These are phyloP conservation scores for Trametes sp. DNA, from an alignment of 1,284 basidiomycete species.

Conservation along the genomic window DNA sequence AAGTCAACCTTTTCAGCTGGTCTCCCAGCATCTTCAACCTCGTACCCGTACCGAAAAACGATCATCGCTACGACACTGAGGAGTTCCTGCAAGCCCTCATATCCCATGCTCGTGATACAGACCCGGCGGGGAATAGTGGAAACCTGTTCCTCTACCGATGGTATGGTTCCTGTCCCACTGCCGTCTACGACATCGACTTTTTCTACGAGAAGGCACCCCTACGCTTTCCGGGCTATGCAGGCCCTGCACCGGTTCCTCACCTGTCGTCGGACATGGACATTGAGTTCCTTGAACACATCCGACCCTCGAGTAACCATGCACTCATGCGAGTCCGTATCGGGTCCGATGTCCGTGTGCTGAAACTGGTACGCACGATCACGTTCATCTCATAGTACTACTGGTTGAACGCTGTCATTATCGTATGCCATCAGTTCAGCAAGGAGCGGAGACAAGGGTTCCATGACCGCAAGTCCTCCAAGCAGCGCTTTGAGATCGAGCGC, in stretches of 20 bases:
- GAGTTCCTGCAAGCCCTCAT: neutral
- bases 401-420: neutral
- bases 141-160: neutral
- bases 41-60: neutral
- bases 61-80: neutral
- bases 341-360: neutral
- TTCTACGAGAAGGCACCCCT: neutral
- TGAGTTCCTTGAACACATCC: neutral
- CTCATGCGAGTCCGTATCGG: neutral
- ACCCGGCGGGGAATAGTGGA: neutral
- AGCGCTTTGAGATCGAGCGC: neutral
- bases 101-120: too few species aligned
- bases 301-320: neutral
- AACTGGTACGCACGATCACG: neutral
- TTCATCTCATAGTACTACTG: neutral
- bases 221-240: neutral
- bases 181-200: neutral
- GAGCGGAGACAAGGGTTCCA: neutral
- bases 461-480: neutral
- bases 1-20: conserved; percentile 4
- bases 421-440: neutral
- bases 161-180: conserved; percentile 4
- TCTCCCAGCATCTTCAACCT: conserved; percentile 2
- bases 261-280: neutral
- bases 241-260: neutral